phyloP scores from a whole-genome alignment of 768 basidiomycete genomes.

The Tulasnella sp. region DNA sequence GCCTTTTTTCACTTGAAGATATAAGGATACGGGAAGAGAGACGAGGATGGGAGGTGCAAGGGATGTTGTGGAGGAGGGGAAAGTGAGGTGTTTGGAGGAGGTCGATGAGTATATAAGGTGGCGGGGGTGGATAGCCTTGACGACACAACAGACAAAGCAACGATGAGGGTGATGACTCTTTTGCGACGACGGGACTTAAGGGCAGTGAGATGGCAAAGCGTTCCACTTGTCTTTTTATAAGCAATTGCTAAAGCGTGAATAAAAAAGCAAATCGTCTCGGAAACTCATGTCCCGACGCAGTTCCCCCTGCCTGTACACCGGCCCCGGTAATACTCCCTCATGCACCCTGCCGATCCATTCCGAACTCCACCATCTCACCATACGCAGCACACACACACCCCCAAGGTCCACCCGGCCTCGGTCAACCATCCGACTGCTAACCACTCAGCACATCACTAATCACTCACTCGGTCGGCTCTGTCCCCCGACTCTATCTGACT shows the following conservation, averaged over 20 bases:
- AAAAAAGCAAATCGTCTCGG: not conserved
- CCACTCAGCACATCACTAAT: not conserved
- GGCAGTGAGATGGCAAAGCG: not conserved
- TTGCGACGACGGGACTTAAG: too few species aligned
- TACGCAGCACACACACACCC: not conserved
- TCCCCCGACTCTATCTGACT: not conserved
- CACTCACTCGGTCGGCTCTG: not conserved
- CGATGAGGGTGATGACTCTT: not conserved
- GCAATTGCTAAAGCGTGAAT: too few species aligned
- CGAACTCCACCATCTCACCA: not conserved
- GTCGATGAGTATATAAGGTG: not conserved
- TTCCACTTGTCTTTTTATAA: not conserved
- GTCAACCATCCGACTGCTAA: not conserved
- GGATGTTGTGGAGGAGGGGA: not conserved
- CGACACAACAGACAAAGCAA: not conserved
- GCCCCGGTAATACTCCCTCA: conserved; percentile 7
- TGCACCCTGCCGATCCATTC: conserved; percentile 7
- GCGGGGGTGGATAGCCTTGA: not conserved
- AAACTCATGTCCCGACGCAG: not conserved
- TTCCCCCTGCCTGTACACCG: not conserved
- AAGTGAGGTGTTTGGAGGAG: not conserved
- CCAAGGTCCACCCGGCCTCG: not conserved
- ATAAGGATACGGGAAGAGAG: too few species aligned
- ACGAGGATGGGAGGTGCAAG: not conserved
- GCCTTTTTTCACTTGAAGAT: not conserved